Conservation (phyloP, 192 early-diverging fungal species). For the Rhizophagus prolifer region DNA sequence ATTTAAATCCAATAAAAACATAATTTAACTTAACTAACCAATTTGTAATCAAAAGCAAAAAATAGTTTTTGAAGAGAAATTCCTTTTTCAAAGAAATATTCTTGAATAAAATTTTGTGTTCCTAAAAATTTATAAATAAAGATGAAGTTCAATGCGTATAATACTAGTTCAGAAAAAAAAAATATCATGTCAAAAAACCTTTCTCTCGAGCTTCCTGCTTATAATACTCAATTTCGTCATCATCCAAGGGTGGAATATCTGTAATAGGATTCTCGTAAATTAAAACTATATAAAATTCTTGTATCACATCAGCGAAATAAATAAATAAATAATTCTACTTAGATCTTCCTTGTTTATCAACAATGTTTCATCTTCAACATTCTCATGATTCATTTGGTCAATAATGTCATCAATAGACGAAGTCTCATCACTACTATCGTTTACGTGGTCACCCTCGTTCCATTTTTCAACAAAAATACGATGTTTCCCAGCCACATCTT, state of each 20-base stretch:
- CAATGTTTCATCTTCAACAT: conserved; percentile 2
- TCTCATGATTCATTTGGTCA: conserved; percentile 18
- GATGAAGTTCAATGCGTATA: not conserved
- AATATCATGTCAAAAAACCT: conserved; percentile 7
- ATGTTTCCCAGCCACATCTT: conserved; percentile 14
- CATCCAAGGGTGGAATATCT: conserved; percentile 30
- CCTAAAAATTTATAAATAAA: conserved; percentile 33
- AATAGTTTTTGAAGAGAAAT: conserved; percentile 60
- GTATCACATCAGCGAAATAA: not conserved
- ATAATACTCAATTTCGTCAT: conserved; percentile 39
- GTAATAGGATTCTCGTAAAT: not conserved
- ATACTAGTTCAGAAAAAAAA: too few relatives aligned
- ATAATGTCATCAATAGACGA: conserved; percentile 25
- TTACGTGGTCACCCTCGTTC: conserved; percentile 26
- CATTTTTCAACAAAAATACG: conserved; percentile 10
- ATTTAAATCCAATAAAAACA: not conserved
- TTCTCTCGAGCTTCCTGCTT: conserved; percentile 19
- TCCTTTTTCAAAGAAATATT: conserved; percentile 52
- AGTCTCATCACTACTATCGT: conserved; percentile 29
- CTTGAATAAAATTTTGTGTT: conserved; percentile 62
- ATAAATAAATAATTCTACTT: conserved; percentile 3
- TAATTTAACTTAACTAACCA: conserved; percentile 33
- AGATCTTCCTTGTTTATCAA: not conserved
- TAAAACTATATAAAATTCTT: not conserved
- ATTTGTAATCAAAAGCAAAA: conserved; percentile 56